Evolutionary conservation across 2,329 filamentous ascomycete genomes (phyloP), one percentile per base, ranked within the genome.

Genomic region (Botrytis hyacinthi): DNA sequence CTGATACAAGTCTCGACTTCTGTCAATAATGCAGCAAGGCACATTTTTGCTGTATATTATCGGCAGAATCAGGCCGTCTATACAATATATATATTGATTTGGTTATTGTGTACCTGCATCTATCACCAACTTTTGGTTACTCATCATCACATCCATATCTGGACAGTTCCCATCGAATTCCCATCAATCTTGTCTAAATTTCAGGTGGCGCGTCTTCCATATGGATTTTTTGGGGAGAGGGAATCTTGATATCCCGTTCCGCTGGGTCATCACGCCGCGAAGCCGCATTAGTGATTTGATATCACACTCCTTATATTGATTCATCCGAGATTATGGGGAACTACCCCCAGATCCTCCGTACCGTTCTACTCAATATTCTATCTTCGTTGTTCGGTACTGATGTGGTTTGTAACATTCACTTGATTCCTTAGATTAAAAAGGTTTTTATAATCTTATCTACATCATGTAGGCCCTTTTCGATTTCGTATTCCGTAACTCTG

Each of bases 351-450:
- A 42, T 69, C 37, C n/a, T 42, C 18, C 26, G n/a, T 32, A 69
- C 37, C n/a, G 18, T 57, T 9, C 35, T 69, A 54, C 14, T 10
- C 12, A 7, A 26, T 14, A 40, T 37, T 40, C 6, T 9, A 12
- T 18, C 18, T 32, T 48, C 7, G 6, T 44, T 26, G 26, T 20
- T 57, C 29, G 18, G 10, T 22, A 35, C 8, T 69, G 48, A 20
- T 22, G 66, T 42, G 66, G n/a, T 69, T 69, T 69, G 10, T 32
- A 26, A 57, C 16, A 69, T 69, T 69, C 66, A 69, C 48, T 42
- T 3, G 35, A n/a, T 69, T 54, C 20, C 48, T 40, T 26, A n/a
- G 32, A 51, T 20, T 20, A 26, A 8, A 35, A 57, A 26, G 29
- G 35, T 1, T 3, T 57, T 26, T 37, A 57, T 48, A 16, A 32